Conservation (phyloP, 139 green algal genomes). For the Picochlorum sp. region DNA sequence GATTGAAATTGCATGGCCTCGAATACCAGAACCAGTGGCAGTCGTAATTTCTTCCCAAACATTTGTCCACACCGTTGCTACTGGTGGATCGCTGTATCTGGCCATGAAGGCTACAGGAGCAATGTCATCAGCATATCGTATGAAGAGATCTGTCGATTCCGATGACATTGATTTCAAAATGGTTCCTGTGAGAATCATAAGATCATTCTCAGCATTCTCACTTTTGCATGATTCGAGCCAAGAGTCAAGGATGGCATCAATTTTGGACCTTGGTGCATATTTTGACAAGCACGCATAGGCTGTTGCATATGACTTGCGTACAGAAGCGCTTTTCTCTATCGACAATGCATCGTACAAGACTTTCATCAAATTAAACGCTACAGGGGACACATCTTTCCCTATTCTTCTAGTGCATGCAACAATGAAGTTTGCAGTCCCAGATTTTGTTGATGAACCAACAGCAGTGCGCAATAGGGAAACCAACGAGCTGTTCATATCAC, state of each 20-base stretch:
- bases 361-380: slow-evolving; percentile 13
- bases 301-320: slow-evolving; percentile 56
- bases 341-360: slow-evolving; percentile 26
- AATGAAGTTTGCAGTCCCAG: slow-evolving; percentile 68
- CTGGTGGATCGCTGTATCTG: slow-evolving; percentile 46
- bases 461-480: slow-evolving; percentile 37
- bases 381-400: slow-evolving; percentile 18
- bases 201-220: slow-evolving; percentile 4
- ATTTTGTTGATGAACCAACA: slow-evolving; percentile 62
- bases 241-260: slow-evolving; percentile 50
- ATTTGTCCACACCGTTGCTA: slow-evolving; percentile 54
- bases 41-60: slow-evolving; percentile 66
- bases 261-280: slow-evolving; percentile 37
- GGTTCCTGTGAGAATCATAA: slow-evolving; percentile 43
- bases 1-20: slow-evolving; percentile 34
- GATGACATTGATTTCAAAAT: slow-evolving; percentile 57
- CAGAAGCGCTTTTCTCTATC: slow-evolving; percentile 48
- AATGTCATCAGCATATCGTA: slow-evolving; percentile 26
- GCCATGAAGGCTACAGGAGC: slow-evolving; percentile 23
- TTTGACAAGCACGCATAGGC: slow-evolving; percentile 50
- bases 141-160: slow-evolving; percentile 45
- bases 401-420: slow-evolving; percentile 28
- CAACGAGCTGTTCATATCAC: slow-evolving; percentile 38
- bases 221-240: slow-evolving; percentile 37
- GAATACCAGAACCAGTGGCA: slow-evolving; percentile 46